Evolutionary conservation across 441 rosid genomes (phyloP), one percentile per base, ranked within the genome.

Genomic region (Croton setiger): DNA sequence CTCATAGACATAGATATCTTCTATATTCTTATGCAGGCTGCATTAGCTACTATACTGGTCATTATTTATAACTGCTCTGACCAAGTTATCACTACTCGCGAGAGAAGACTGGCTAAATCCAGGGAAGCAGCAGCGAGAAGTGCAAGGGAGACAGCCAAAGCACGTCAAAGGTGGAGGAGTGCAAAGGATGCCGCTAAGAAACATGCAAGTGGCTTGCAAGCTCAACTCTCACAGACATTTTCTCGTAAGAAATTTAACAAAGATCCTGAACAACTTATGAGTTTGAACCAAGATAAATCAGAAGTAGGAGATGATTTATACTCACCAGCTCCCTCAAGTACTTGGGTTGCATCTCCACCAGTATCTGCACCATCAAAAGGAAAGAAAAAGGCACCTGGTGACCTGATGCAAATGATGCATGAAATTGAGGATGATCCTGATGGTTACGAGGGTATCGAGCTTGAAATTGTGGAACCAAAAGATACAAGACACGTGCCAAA

Each of bases 51-150:
- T 72, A 71, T 89, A 58, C 79, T 96, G 21, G 82, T 96, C 49
- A 86, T 92, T 77, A 83, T 96, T 71, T 91, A 96, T 83, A 89
- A 92, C 69, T 96, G 93, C 72, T 92, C 96, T 39, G 99, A 89
- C 72, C 99, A 91, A 86, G 92, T 96, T 74, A 77, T 92, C 41
- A 78, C 85, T 43, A 89, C 89, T 27, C 87, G 95, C 75, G 96
- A 91, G 76, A 86, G 85, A 66, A 81, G 96, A 71, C 81, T 82
- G 57, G 91, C 98, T 4, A 89, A 89, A 69, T 84, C 96, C 55
- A 86, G 98, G 67, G 98, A 91, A 75, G 85, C 95, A 66, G 97
- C 98, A 1, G 98, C 89, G 53, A 86, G 81, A 83, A 85, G 81
- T 72, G 87, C 85, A 48, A 81, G 85, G 73, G 88, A 85, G 76